Evolutionary conservation across 1,284 basidiomycete species (phyloP), one percentile per base, ranked within the genome.

Genomic region (Cutaneotrichosporon sp.): DNA sequence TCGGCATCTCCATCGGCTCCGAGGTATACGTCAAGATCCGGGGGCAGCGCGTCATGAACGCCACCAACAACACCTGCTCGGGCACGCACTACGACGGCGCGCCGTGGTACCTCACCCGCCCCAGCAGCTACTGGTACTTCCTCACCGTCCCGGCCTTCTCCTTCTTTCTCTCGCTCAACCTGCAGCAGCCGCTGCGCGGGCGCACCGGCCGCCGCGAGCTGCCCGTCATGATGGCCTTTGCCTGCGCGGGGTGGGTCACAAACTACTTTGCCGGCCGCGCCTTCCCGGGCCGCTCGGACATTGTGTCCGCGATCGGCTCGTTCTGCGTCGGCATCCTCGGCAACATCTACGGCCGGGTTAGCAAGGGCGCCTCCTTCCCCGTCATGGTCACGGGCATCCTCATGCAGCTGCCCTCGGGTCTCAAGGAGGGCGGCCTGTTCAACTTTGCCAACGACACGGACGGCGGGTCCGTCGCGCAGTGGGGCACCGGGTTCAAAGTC

Each of bases 271-370:
- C 86, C 2, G 81, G 85, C 2, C 80, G 78, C 25, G 86, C 84
- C 60, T 92, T 92, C 77, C 79, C 81, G 13, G 84, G 84, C 61
- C 88, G 91, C 71, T 85, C 83, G 60, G 89, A 92, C 74, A 86
- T 91, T 70, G 87, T 85, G 43, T 86, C 87, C 0, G 88, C 88
- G 3, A 84, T 89, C 58, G 89, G 89, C 81, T 82, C 90, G 1
- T 90, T 95, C 68, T 86, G 87, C 1, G 91, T 95, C 45, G 92
- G 92, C 9, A 81, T 93, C 55, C 81, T 92, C 49, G 86, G 92
- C 33, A 94, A 94, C 75, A 51, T 93, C 13, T 95, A 91, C 66
- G 90, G 89, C 10, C 86, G 90, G 45, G 14, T 66, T 29, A 42
- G 58, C 20, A 60, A 63, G 24, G 76, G 76, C 20, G 73, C 73